A percentile compares a stretch with the other conserved stretches of the same genome.
Evolutionary conservation across 768 basidiomycete species (phyloP).

Genomic region (Termitomyces heimii): DNA sequence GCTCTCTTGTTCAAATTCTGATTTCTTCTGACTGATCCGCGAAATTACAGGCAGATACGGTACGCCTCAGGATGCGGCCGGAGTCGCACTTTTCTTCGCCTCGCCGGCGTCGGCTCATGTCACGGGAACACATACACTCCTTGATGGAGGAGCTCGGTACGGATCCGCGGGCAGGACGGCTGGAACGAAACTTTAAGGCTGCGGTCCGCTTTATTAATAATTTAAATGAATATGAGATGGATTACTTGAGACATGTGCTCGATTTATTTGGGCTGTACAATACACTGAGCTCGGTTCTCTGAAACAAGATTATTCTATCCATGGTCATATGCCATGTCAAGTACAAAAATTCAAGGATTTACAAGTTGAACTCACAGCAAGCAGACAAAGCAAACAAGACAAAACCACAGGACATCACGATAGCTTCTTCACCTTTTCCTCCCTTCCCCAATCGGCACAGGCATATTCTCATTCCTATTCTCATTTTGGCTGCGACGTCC

Average conservation of each 20-base stretch:
- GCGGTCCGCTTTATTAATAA: neutral
- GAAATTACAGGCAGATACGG: slow-evolving; percentile 55
- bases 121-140: slow-evolving; percentile 64
- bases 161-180: neutral
- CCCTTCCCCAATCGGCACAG: slow-evolving; percentile 9
- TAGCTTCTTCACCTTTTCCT: slow-evolving; percentile 7
- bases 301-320: neutral
- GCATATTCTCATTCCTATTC: slow-evolving; percentile 14
- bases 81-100: slow-evolving; percentile 61
- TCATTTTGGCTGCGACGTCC: slow-evolving; percentile 12
- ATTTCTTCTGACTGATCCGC: neutral
- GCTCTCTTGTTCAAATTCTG: slow-evolving; percentile 1
- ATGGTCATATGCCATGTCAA: neutral
- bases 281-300: neutral
- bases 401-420: neutral
- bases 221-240: neutral
- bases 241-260: neutral
- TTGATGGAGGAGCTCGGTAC: slow-evolving; percentile 62
- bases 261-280: neutral
- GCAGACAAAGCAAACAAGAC: neutral
- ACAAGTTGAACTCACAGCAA: neutral
- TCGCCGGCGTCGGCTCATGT: slow-evolving; percentile 71
- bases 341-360: neutral
- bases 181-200: neutral
- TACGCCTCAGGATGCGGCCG: slow-evolving; percentile 60